Percentiles rank a stretch among this genome's conserved stretches.
Evolutionary conservation across 1,139 yeast species (phyloP).

Genomic region (Saccharomyces pastorianus): DNA sequence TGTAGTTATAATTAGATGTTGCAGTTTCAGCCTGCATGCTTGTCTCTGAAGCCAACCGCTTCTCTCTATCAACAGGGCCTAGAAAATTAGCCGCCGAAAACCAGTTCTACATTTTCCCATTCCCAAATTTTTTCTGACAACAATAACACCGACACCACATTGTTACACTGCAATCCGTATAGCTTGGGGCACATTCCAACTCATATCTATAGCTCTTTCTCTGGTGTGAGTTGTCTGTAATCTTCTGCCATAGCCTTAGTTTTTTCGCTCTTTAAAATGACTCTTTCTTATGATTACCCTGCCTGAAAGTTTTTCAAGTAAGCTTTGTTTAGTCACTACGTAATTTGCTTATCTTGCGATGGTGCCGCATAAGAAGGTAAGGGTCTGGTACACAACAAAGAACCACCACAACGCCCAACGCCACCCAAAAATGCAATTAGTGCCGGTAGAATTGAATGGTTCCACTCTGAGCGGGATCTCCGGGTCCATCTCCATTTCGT

Average conservation of each 20-base stretch:
- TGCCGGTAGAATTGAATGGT: conserved; percentile 60
- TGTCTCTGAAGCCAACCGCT: too few relatives aligned
- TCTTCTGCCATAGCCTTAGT: not conserved
- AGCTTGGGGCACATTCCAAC: too few relatives aligned
- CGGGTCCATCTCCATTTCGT: conserved; percentile 88
- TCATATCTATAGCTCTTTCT: not conserved
- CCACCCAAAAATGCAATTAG: conserved; percentile 23
- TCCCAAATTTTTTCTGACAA: too few relatives aligned
- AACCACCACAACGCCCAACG: not conserved
- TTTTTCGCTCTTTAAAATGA: not conserved
- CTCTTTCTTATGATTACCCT: not conserved
- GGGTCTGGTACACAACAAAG: not conserved
- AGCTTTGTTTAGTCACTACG: not conserved
- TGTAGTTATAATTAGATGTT: too few relatives aligned
- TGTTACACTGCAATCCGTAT: too few relatives aligned
- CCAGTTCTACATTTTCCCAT: too few relatives aligned
- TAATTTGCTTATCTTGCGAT: not conserved
- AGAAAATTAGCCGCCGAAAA: too few relatives aligned
- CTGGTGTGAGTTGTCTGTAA: not conserved
- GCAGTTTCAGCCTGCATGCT: too few relatives aligned
- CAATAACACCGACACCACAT: too few relatives aligned
- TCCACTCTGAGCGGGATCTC: conserved; percentile 78
- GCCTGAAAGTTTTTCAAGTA: not conserved
- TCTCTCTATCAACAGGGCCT: too few relatives aligned
- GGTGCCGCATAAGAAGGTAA: not conserved